A percentile compares a stretch with the other conserved stretches of the same genome.
Evolutionary conservation across 345 rosid genomes (phyloP).

Genomic region (Pugionium dolabratum): DNA sequence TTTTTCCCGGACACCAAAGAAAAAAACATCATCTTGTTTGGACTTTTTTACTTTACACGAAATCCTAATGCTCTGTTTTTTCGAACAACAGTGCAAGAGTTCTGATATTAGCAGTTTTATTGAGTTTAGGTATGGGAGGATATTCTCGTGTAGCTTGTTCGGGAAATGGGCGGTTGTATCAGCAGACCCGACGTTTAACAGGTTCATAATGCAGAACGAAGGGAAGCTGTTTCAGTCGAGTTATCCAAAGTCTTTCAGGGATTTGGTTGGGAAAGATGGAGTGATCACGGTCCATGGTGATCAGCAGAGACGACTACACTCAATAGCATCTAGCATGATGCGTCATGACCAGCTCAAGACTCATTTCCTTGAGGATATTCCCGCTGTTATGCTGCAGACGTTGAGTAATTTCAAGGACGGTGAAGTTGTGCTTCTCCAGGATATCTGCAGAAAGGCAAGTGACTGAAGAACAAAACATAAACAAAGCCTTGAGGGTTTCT

Average conservation of each 20-base stretch:
- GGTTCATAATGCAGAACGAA: conserved; percentile 77
- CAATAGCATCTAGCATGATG: conserved; percentile 79
- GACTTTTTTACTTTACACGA: too few relatives aligned
- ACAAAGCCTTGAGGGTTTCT: neutral
- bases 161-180: conserved; percentile 80
- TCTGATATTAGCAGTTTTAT: neutral
- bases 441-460: conserved; percentile 80
- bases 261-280: conserved; percentile 84
- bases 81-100: neutral
- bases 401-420: conserved; percentile 45
- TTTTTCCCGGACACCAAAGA: neutral
- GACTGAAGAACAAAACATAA: neutral
- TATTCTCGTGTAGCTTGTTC: conserved; percentile 76
- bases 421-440: conserved; percentile 66
- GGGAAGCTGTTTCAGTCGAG: conserved; percentile 80
- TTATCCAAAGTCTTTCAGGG: conserved; percentile 84
- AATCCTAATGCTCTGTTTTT: conserved; percentile 4
- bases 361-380: conserved; percentile 69
- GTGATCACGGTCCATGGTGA: conserved; percentile 78
- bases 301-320: conserved; percentile 74
- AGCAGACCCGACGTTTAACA: conserved; percentile 65
- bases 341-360: conserved; percentile 66
- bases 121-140: conserved; percentile 61
- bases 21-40: neutral
- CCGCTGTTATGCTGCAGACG: conserved; percentile 54